Conservation (phyloP, 208 protist species). For the Acanthamoeba comandoni region DNA sequence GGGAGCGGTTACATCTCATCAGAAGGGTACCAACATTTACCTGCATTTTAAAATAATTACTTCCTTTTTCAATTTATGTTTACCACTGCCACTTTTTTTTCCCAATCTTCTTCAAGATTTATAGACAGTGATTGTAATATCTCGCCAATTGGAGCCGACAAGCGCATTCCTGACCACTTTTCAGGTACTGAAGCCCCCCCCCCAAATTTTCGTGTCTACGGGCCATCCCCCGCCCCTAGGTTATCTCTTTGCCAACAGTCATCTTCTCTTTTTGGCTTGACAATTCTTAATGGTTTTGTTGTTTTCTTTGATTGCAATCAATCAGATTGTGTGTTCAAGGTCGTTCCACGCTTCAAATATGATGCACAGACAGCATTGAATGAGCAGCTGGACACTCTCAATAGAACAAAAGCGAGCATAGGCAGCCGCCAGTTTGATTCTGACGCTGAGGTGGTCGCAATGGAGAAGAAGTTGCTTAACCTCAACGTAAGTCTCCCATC, state of each 20-base stretch:
- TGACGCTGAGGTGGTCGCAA: background rate
- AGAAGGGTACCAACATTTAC: background rate
- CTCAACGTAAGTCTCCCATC: background rate
- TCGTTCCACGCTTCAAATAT: constrained; percentile 42
- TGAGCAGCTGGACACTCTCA: constrained; percentile 24
- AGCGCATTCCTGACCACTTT: constrained; percentile 53
- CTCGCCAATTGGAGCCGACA: background rate
- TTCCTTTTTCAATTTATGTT: no score
- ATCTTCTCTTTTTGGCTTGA: no score
- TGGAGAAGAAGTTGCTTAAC: constrained; percentile 22
- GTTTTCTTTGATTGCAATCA: background rate
- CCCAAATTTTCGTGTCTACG: background rate
- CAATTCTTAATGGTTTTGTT: no score
- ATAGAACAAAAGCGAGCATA: background rate
- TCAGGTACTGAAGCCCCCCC: constrained; percentile 45
- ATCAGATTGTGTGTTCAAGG: constrained; percentile 44
- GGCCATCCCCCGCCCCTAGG: no score
- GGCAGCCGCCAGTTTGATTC: constrained; percentile 24
- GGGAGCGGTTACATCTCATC: constrained; percentile 49
- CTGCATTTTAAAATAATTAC: background rate
- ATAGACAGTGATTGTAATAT: constrained; percentile 57
- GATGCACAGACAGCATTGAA: constrained; percentile 42
- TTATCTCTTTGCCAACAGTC: background rate
- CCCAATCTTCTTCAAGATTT: background rate
- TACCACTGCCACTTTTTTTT: no score